A percentile compares a stretch with the other conserved stretches of the same genome.
Evolutionary conservation across 2,329 filamentous ascomycete species (phyloP).

Genomic region (Grosmannia clavigera): DNA sequence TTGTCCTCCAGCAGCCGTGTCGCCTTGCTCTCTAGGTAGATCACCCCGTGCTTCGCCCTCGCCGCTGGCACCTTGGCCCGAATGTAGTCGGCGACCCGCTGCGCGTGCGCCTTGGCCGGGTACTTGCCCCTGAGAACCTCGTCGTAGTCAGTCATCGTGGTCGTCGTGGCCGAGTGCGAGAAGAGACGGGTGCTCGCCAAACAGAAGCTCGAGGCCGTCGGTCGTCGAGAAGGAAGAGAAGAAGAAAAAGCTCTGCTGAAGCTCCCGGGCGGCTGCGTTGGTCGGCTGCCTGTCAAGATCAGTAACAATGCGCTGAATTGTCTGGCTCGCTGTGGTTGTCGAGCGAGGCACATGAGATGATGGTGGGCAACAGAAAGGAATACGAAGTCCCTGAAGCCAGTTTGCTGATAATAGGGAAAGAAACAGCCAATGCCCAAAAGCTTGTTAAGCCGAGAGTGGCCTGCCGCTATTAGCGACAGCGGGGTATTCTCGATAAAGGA

Average conservation of each 20-base stretch:
- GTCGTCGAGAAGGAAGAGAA: not conserved
- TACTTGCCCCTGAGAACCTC: slow-evolving; percentile 49
- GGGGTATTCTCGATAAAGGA: not conserved
- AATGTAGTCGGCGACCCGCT: slow-evolving; percentile 71
- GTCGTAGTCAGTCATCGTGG: slow-evolving; percentile 16
- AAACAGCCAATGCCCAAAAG: not conserved
- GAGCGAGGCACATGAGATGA: not conserved
- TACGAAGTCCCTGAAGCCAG: not conserved
- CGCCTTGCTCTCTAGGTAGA: slow-evolving; percentile 81
- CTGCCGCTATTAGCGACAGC: not conserved
- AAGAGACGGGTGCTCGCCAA: not conserved
- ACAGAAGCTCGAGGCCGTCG: not conserved
- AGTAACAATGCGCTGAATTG: too few relatives aligned
- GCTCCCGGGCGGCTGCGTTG: too few relatives aligned
- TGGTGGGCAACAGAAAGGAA: not conserved
- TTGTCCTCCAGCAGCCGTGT: slow-evolving; percentile 79
- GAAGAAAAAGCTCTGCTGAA: not conserved
- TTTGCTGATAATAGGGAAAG: too few relatives aligned
- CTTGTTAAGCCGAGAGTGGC: not conserved
- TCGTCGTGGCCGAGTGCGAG: not conserved
- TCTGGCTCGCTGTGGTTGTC: not conserved
- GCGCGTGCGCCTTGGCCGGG: slow-evolving; percentile 79
- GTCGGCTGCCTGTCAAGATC: not conserved
- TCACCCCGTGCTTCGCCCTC: slow-evolving; percentile 44
- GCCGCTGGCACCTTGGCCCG: slow-evolving; percentile 48